A percentile compares a stretch with the other conserved stretches of the same genome.
Evolutionary conservation across 345 rosid genomes (phyloP).

Genomic region (Litchi chinensis): DNA sequence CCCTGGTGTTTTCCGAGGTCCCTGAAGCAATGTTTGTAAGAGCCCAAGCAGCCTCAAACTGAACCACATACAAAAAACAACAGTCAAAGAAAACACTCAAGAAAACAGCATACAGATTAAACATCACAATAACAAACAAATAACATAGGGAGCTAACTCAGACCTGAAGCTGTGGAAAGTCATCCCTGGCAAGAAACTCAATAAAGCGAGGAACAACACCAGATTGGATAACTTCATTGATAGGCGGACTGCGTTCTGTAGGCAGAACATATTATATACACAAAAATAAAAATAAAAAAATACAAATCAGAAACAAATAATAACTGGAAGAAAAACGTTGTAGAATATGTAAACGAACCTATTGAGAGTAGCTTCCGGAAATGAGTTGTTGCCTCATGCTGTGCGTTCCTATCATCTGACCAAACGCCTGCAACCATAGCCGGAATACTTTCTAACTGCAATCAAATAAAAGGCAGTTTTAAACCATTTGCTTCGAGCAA

Average conservation of each 20-base stretch:
- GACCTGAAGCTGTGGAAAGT: constrained; percentile 82
- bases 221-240: constrained; percentile 66
- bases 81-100: constrained; percentile 1
- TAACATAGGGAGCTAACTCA: not conserved
- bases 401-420: constrained; percentile 59
- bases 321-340: not conserved
- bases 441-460: constrained; percentile 69
- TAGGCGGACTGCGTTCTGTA: constrained; percentile 77
- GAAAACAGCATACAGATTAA: not conserved
- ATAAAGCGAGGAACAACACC: constrained; percentile 82
- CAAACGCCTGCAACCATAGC: constrained; percentile 60
- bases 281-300: no score
- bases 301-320: not conserved
- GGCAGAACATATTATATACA: not conserved
- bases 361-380: constrained; percentile 75
- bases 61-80: constrained; percentile 15
- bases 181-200: constrained; percentile 71
- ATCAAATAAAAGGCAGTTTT: not conserved
- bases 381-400: constrained; percentile 68
- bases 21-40: constrained; percentile 87
- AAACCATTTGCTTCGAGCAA: not conserved
- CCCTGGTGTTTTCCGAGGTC: constrained; percentile 75
- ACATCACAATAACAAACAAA: not conserved
- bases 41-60: constrained; percentile 94
- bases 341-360: constrained; percentile 34